Percentiles rank a stretch among this genome's conserved stretches.
Evolutionary conservation across 2,329 filamentous ascomycete species (phyloP).

Genomic region (Byssothecium circinans): DNA sequence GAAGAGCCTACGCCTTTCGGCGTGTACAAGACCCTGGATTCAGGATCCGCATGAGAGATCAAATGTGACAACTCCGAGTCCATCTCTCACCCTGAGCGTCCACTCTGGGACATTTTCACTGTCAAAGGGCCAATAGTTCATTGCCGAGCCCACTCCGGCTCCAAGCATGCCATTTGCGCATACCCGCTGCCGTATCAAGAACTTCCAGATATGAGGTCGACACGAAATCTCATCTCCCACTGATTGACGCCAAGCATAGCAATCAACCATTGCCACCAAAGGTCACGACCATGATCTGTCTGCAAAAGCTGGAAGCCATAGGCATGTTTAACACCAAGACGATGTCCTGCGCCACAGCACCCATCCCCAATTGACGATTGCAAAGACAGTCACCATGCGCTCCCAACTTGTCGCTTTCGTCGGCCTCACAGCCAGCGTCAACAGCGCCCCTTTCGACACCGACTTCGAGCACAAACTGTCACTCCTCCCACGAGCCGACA

Average conservation of each 20-base stretch:
- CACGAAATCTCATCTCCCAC: constrained; percentile 12
- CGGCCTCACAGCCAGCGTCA: constrained; percentile 4
- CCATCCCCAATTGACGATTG: not conserved
- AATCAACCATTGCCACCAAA: constrained; percentile 1
- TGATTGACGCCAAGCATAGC: constrained; percentile 9
- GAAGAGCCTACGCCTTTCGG: no score
- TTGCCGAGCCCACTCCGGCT: constrained; percentile 12
- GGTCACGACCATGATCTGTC: not conserved
- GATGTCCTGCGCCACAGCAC: not conserved
- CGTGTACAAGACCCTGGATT: no score
- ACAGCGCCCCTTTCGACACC: constrained; percentile 10
- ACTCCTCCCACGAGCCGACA: constrained; percentile 20
- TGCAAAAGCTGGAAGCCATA: constrained; percentile 1
- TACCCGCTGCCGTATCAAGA: not conserved
- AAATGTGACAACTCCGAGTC: no score
- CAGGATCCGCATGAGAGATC: no score
- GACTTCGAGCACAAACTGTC: constrained; percentile 9
- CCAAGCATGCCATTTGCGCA: not conserved
- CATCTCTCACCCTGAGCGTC: not conserved
- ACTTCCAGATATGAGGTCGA: constrained; percentile 1
- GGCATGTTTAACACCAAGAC: not conserved
- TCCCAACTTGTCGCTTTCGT: constrained; percentile 9
- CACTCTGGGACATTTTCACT: not conserved
- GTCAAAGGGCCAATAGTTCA: constrained; percentile 7
- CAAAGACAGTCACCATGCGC: constrained; percentile 13